A percentile compares a stretch with the other conserved stretches of the same genome.
phyloP scores from a whole-genome alignment of 2,329 filamentous ascomycete genomes.

The Fusarium torreyae region DNA sequence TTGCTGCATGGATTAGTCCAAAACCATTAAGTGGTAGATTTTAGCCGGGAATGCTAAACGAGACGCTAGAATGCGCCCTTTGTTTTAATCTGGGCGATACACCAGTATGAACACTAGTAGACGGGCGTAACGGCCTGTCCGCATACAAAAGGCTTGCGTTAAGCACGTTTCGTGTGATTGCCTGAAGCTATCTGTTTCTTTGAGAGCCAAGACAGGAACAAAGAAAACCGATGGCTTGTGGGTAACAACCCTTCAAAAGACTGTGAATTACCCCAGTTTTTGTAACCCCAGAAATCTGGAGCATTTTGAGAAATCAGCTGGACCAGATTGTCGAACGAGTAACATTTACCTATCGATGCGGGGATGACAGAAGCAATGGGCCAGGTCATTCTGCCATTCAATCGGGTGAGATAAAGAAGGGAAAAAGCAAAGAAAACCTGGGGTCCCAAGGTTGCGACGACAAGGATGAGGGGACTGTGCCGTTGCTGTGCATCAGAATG shows the following conservation, averaged over 20 bases:
- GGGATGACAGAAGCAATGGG: conserved; percentile 6
- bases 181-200: too few relatives aligned
- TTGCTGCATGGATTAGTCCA: conserved; percentile 6
- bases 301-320: conserved; percentile 1
- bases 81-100: conserved; percentile 4
- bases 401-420: conserved; percentile 1
- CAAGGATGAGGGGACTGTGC: conserved; percentile 32
- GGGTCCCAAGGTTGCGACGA: conserved; percentile 20
- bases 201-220: too few relatives aligned
- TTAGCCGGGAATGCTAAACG: conserved; percentile 17
- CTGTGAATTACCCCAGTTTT: conserved; percentile 29
- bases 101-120: conserved; percentile 5
- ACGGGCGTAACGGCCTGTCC: too few relatives aligned
- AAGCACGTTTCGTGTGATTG: not conserved
- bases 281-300: conserved; percentile 5
- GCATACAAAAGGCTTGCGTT: too few relatives aligned
- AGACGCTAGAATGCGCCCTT: not conserved
- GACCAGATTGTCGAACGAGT: conserved; percentile 20
- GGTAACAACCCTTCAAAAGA: conserved; percentile 18
- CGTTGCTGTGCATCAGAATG: conserved; percentile 32
- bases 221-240: not conserved
- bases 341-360: conserved; percentile 3
- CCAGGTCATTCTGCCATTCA: conserved; percentile 1
- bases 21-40: not conserved
- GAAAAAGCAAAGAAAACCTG: conserved; percentile 17